Conservation (phyloP, 306 rosid genomes). For the Quercus berberidifolia region DNA sequence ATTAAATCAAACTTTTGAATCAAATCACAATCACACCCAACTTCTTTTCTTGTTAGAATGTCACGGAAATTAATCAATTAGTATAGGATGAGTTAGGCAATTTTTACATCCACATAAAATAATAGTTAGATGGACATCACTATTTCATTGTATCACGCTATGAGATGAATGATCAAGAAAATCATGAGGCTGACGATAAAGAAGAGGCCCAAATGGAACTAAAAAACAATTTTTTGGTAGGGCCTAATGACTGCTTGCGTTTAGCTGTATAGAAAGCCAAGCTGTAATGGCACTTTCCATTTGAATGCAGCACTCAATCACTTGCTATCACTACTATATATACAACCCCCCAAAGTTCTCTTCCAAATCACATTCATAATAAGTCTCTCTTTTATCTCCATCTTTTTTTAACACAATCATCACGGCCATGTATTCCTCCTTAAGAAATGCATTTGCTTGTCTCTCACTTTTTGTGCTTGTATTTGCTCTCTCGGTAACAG, state of each 20-base stretch:
- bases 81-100: not conserved
- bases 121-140: not conserved
- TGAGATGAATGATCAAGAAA: not conserved
- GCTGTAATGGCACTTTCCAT: constrained; percentile 31
- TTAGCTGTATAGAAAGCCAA: constrained; percentile 84
- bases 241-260: constrained; percentile 52
- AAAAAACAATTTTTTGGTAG: constrained; percentile 42
- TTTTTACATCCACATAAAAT: not conserved
- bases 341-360: constrained; percentile 14
- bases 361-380: constrained; percentile 3
- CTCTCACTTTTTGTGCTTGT: constrained; percentile 26
- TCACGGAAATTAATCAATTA: not conserved
- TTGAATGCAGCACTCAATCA: constrained; percentile 20
- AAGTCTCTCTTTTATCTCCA: constrained; percentile 1
- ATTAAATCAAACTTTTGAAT: not conserved
- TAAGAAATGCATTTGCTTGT: constrained; percentile 5
- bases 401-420: constrained; percentile 5
- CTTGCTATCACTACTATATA: constrained; percentile 21
- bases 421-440: constrained; percentile 30
- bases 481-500: constrained; percentile 33
- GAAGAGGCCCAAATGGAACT: constrained; percentile 15
- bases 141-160: not conserved
- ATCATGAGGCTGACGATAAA: not conserved
- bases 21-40: constrained; percentile 12
- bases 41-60: not conserved